These are phyloP conservation scores for Eudorina sp. DNA, from an alignment of 139 green algal species.

Conservation along the genomic window DNA sequence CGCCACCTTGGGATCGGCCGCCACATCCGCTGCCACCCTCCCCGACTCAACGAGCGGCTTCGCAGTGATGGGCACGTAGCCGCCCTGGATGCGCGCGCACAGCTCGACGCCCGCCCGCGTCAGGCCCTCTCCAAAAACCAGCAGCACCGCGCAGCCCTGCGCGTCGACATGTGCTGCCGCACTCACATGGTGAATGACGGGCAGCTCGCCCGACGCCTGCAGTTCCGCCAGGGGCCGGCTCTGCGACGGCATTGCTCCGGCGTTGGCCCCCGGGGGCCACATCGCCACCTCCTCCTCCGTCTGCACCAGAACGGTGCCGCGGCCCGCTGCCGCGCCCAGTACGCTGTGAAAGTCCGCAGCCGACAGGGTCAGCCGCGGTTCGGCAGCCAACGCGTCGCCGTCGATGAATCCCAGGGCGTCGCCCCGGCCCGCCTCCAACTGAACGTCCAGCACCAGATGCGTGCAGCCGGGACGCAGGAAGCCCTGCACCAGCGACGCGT, in stretches of 20 bases:
- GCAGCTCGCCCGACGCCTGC: neutral
- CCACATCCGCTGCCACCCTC: too few species aligned
- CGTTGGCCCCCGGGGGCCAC: neutral
- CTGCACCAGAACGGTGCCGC: conserved; percentile 3
- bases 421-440: neutral
- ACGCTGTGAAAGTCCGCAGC: neutral
- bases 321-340: neutral
- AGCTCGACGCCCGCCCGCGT: neutral
- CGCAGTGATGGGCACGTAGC: neutral
- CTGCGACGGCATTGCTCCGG: neutral
- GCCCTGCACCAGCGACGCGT: conserved; percentile 37
- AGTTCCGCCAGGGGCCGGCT: neutral
- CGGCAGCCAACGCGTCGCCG: neutral
- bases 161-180: neutral
- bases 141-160: neutral
- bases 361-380: neutral
- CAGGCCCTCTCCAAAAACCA: neutral
- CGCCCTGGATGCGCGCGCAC: conserved; percentile 29
- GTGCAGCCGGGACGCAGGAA: conserved; percentile 50
- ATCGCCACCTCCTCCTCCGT: neutral
- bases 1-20: neutral
- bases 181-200: neutral
- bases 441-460: conserved; percentile 45
- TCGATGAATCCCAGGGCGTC: too few species aligned
- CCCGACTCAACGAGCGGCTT: neutral